phyloP scores from a whole-genome alignment of 805 yeast species.

The Saccharomycopsis javanensis region DNA sequence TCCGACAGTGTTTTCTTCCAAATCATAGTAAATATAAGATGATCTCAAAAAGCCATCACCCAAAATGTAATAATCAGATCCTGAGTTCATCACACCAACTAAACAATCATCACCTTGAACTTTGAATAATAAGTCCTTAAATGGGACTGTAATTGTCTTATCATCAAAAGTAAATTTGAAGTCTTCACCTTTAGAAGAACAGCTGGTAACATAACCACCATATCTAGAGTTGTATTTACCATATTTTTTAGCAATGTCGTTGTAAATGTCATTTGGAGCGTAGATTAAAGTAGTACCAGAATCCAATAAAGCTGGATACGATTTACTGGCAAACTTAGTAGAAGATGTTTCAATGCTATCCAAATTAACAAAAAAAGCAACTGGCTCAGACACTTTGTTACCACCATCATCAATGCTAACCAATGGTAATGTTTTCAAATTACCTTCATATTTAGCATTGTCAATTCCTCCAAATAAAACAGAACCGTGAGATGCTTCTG shows the following conservation, averaged over 20 bases:
- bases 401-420: slow-evolving; percentile 9
- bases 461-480: slow-evolving; percentile 50
- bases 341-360: slow-evolving; percentile 21
- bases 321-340: slow-evolving; percentile 17
- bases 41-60: slow-evolving; percentile 51
- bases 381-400: not conserved
- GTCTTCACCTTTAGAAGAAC: slow-evolving; percentile 11
- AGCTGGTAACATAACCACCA: slow-evolving; percentile 7
- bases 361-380: slow-evolving; percentile 15
- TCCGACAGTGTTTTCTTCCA: slow-evolving; percentile 47
- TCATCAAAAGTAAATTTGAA: slow-evolving; percentile 10
- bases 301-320: slow-evolving; percentile 37
- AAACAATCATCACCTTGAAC: slow-evolving; percentile 10
- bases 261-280: slow-evolving; percentile 31
- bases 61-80: slow-evolving; percentile 26
- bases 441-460: slow-evolving; percentile 38
- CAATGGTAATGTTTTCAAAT: slow-evolving; percentile 26
- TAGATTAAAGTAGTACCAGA: slow-evolving; percentile 46
- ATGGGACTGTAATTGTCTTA: slow-evolving; percentile 10
- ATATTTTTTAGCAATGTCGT: slow-evolving; percentile 2
- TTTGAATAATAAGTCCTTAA: slow-evolving; percentile 12
- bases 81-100: slow-evolving; percentile 10
- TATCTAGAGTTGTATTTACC: not conserved
- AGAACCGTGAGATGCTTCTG: slow-evolving; percentile 24
- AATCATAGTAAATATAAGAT: slow-evolving; percentile 56